phyloP scores from a whole-genome alignment of 163 green algal genomes.

The Trebouxia gelatinosa region DNA sequence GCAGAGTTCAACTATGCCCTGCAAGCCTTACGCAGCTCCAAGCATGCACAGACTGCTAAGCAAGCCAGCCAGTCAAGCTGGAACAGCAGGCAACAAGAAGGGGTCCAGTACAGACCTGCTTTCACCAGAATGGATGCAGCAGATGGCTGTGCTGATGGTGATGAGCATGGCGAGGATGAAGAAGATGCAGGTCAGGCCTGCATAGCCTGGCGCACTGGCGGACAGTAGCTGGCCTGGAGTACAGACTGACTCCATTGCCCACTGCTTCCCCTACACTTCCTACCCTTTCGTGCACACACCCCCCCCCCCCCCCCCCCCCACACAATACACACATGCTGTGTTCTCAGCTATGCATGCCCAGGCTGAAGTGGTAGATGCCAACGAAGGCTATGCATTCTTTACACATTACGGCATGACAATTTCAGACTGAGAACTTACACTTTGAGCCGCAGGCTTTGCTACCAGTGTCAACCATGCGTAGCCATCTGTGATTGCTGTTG shows the following conservation, averaged over 20 bases:
- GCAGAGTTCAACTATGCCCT: constrained; percentile 36
- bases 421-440: background rate
- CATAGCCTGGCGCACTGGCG: background rate
- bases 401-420: too few species aligned
- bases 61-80: constrained; percentile 12
- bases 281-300: too few species aligned
- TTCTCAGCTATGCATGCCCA: too few species aligned
- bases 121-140: constrained; percentile 34
- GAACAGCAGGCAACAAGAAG: background rate
- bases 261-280: too few species aligned
- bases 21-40: constrained; percentile 18
- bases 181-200: background rate
- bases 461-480: background rate
- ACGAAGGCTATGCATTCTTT: too few species aligned
- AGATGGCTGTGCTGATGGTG: constrained; percentile 25
- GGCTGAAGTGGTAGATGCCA: too few species aligned
- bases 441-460: background rate
- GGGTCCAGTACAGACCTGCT: background rate
- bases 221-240: background rate
- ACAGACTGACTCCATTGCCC: too few species aligned
- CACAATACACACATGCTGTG: too few species aligned
- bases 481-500: background rate
- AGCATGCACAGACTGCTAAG: constrained; percentile 7
- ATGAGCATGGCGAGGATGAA: constrained; percentile 30
- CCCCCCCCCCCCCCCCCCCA: too few species aligned